Conservation (phyloP, 2,329 filamentous ascomycete genomes). For the Triangularia verruculosa region DNA sequence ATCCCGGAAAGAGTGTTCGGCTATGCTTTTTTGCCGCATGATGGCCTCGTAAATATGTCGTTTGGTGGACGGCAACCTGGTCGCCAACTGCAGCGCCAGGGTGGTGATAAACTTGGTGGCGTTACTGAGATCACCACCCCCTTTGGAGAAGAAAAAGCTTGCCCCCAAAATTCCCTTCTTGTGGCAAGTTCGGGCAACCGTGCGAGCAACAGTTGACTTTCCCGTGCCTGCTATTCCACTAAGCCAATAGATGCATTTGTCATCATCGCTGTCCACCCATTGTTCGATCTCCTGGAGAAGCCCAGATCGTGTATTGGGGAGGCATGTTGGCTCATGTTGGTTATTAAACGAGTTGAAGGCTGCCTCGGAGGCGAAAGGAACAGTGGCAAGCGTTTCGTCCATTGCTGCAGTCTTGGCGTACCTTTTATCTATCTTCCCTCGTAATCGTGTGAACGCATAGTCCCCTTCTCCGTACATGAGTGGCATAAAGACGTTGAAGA, state of each 20-base stretch:
- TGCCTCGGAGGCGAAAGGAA: no score
- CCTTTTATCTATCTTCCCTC: no score
- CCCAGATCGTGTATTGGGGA: slow-evolving; percentile 32
- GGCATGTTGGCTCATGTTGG: slow-evolving; percentile 33
- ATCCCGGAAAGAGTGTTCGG: no score
- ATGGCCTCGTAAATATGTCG: slow-evolving; percentile 15
- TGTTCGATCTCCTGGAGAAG: slow-evolving; percentile 32
- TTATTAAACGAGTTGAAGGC: slow-evolving; percentile 37
- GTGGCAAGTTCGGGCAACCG: slow-evolving; percentile 27
- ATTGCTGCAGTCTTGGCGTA: no score
- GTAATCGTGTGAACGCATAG: no score
- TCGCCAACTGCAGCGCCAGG: slow-evolving; percentile 38
- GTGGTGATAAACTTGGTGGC: slow-evolving; percentile 36
- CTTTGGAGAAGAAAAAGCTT: slow-evolving; percentile 46
- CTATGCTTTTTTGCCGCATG: no score
- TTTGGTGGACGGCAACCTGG: no score
- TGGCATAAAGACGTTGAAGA: no score
- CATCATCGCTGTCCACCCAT: slow-evolving; percentile 29
- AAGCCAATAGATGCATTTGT: slow-evolving; percentile 36
- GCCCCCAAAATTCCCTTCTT: slow-evolving; percentile 30
- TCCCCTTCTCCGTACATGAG: no score
- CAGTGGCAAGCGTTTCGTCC: no score
- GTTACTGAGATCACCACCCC: slow-evolving; percentile 37
- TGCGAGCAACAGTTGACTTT: slow-evolving; percentile 40
- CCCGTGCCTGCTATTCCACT: slow-evolving; percentile 40